Base-by-base conservation (phyloP, 1,139 yeast genomes). In the Pichia sp. region DNA sequence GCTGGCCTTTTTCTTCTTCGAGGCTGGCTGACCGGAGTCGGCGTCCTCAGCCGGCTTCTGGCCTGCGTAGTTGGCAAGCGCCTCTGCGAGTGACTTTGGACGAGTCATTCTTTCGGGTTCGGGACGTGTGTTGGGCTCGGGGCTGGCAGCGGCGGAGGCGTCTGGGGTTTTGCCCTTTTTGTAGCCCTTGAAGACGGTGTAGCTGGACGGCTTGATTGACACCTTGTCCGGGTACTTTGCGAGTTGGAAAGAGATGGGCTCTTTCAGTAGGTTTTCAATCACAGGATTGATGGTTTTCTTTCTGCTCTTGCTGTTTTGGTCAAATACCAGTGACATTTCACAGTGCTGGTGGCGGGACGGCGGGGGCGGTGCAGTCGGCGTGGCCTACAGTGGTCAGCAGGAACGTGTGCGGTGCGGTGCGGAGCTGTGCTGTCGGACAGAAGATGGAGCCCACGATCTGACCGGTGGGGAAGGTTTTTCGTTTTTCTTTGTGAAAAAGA, bases 61-160 rank as follows among this genome's bases (percentile, higher is more conserved):
- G 26, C 84, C 84, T 0, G 84, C 76, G 64, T 81, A 81, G 2
- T 80, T 78, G 8, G 84, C 84, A 41, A 81, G 80, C 2, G 85
- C 85, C 64, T 80, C 85, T 4, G 84, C 84, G 79, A 81, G 75
- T 34, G 83, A 76, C 59, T 70, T 75, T 5, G 83, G 82, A 60
- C 75, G 74, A 34, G 57, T 52, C 57, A 54, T 57, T 42, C 47
- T n/a, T 38, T 38, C 16, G 6, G 11, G n/a, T 38, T 38, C 26
- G 26, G 26, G 26, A 23, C 26, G 8, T 13, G 41, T 13, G 41
- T 13, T 16, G 4, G 4, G 13, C 19, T n/a, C 16, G 8, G 15
- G 16, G 41, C 6, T 23, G 5, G 40, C n/a, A 15, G 38, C 7
- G 5, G 49, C 8, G 5, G 15, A 3, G 41, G 16, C n/a, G 41